Evolutionary conservation across 495 filamentous ascomycete species (phyloP), one percentile per base, ranked within the genome.

Genomic region (Hypoxylon subgilvum): DNA sequence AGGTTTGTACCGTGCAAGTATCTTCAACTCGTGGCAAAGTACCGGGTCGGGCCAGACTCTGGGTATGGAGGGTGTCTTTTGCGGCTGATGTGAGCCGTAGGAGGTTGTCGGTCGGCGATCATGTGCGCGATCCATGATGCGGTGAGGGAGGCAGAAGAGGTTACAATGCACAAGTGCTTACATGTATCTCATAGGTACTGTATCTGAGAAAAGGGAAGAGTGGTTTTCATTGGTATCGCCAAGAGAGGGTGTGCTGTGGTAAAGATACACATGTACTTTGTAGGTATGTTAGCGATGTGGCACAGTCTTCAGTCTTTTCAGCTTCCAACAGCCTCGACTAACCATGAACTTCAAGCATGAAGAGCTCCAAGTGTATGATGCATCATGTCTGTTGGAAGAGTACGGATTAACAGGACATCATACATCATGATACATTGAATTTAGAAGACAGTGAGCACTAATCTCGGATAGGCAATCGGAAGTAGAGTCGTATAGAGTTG

Each of bases 71-170:
- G 52, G 52, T 46, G 59, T 48, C 47, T 32, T 39, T 51, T 63
- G 59, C 59, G 59, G 59, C 59, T 63, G 59, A 63, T 63, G 59
- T 63, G 59, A 63, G 59, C 41, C 19, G 50, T 50, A 58, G 38
- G 49, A 49, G 52, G 61, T 53, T 63, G 52, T 34, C 54, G 39
- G 55, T 64, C 44, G 61, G 9, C 54, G 54, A 52, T 64, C 61
- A 64, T 64, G 61, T 64, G 61, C 55, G 27, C 43, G 44, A 54
- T 18, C 44, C 39, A 59, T 55, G 47, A 48, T 64, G 61, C 61
- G 61, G 61, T 64, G 61, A 64, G 61, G 38, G 27, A 54, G 48
- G 61, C 49, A 50, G 31, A 42, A 46, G 18, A 45, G 51, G 54
- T 59, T 54, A 40, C 54, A 59, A 58, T 35, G 49, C 54, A 27